These are phyloP conservation scores for Aspergillaceae sp. DNA, from an alignment of 2,329 filamentous ascomycete species.

Conservation along the genomic window DNA sequence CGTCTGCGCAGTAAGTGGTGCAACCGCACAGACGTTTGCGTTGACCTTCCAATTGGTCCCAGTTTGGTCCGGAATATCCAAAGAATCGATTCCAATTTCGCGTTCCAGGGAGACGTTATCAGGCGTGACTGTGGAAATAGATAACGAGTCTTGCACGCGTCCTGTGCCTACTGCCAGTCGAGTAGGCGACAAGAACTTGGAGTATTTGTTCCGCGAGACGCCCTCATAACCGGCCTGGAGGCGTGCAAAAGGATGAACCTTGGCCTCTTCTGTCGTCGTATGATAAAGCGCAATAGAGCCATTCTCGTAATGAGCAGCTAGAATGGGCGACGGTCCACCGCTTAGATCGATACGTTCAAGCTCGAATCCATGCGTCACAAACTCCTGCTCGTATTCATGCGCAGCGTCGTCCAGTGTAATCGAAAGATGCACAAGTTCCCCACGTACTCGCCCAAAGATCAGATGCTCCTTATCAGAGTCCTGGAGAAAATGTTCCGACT, in stretches of 20 bases:
- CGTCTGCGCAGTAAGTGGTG: conserved; percentile 22
- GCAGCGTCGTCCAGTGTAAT: conserved; percentile 22
- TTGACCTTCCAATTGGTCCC: conserved; percentile 15
- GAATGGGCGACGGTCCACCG: conserved; percentile 30
- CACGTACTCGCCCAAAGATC: conserved; percentile 50
- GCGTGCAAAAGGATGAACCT: conserved; percentile 30
- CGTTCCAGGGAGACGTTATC: conserved; percentile 33
- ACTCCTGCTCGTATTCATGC: conserved; percentile 31
- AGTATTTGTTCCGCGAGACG: conserved; percentile 39
- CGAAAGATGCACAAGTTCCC: conserved; percentile 39
- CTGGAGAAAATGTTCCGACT: conserved; percentile 30
- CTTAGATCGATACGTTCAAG: conserved; percentile 44
- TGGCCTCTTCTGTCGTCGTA: conserved; percentile 22
- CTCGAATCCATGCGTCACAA: conserved; percentile 35
- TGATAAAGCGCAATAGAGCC: conserved; percentile 41
- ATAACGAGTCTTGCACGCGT: conserved; percentile 37
- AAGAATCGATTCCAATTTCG: conserved; percentile 31
- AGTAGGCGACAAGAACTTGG: conserved; percentile 44
- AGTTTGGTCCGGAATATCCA: conserved; percentile 16
- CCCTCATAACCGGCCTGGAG: conserved; percentile 13
- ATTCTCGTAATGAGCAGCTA: conserved; percentile 47
- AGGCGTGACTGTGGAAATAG: conserved; percentile 44
- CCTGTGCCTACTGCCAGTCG: conserved; percentile 44
- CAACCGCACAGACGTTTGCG: conserved; percentile 30
- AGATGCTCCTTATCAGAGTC: conserved; percentile 36